Conservation (phyloP, 495 filamentous ascomycete species). For the Annulohypoxylon maeteangense region DNA sequence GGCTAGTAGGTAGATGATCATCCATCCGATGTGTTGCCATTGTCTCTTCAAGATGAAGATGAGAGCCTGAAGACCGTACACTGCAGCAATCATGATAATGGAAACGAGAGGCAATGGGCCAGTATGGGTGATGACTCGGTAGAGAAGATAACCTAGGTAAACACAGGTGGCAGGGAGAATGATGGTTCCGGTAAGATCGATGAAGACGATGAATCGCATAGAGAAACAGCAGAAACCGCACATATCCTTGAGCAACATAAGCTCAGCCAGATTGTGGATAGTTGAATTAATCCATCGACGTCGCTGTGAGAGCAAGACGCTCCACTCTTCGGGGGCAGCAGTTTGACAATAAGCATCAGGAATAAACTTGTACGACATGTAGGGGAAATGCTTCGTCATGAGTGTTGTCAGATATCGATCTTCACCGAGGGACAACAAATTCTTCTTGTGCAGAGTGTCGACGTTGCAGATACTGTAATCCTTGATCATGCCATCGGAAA, state of each 20-base stretch:
- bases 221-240: constrained; percentile 99
- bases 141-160: constrained; percentile 91
- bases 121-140: constrained; percentile 73
- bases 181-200: constrained; percentile 93
- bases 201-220: constrained; percentile 97
- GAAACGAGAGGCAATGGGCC: constrained; percentile 89
- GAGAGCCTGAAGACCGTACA: constrained; percentile 94
- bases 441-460: constrained; percentile 99
- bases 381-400: constrained; percentile 97
- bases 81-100: constrained; percentile 84
- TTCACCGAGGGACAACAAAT: constrained; percentile 91
- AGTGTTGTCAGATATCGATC: constrained; percentile 97
- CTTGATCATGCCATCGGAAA: constrained; percentile 83
- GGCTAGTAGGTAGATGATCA: constrained; percentile 96
- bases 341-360: constrained; percentile 92
- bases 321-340: constrained; percentile 92
- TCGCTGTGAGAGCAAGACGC: constrained; percentile 90
- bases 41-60: constrained; percentile 96
- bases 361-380: constrained; percentile 96
- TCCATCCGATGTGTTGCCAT: constrained; percentile 99
- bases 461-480: constrained; percentile 90
- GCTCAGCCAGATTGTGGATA: constrained; percentile 91
- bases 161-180: constrained; percentile 91
- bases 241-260: constrained; percentile 87
- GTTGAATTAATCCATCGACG: constrained; percentile 99